A percentile compares a stretch with the other conserved stretches of the same genome.
Conservation (phyloP, 345 rosid genomes). For the Aurinia saxatilis region DNA sequence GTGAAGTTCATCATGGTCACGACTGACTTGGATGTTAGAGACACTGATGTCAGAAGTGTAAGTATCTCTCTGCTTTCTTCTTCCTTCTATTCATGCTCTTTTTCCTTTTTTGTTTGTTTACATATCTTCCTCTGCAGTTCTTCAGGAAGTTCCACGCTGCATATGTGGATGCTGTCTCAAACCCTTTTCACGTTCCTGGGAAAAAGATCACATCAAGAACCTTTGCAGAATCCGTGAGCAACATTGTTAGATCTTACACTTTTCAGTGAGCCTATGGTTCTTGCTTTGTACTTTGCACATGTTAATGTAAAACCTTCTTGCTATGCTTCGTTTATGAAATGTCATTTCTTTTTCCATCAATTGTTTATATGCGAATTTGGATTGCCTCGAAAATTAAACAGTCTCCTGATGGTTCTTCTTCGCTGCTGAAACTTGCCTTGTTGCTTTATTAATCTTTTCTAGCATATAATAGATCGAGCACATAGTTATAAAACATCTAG, state of each 20-base stretch:
- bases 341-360: not conserved
- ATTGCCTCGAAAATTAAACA: not conserved
- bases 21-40: constrained; percentile 71
- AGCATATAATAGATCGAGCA: not conserved
- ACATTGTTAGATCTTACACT: constrained; percentile 68
- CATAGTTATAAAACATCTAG: not conserved
- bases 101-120: not conserved
- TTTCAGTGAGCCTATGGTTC: constrained; percentile 45
- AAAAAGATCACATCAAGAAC: constrained; percentile 77
- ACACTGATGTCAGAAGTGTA: constrained; percentile 81
- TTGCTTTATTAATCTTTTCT: not conserved
- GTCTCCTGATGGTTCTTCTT: not conserved
- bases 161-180: constrained; percentile 80
- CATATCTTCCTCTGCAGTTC: constrained; percentile 35
- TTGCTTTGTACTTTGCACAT: not conserved
- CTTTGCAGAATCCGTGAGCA: constrained; percentile 65
- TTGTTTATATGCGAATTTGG: not conserved
- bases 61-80: constrained; percentile 17
- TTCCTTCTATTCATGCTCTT: too few relatives aligned
- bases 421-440: not conserved
- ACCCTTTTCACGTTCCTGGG: constrained; percentile 83
- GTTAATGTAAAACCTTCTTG: not conserved
- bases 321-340: not conserved
- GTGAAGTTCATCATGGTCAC: constrained; percentile 83
- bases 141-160: constrained; percentile 80